A percentile compares a stretch with the other conserved stretches of the same genome.
Conservation (phyloP, 2,329 filamentous ascomycete species). For the Lasiodiplodia citricola region DNA sequence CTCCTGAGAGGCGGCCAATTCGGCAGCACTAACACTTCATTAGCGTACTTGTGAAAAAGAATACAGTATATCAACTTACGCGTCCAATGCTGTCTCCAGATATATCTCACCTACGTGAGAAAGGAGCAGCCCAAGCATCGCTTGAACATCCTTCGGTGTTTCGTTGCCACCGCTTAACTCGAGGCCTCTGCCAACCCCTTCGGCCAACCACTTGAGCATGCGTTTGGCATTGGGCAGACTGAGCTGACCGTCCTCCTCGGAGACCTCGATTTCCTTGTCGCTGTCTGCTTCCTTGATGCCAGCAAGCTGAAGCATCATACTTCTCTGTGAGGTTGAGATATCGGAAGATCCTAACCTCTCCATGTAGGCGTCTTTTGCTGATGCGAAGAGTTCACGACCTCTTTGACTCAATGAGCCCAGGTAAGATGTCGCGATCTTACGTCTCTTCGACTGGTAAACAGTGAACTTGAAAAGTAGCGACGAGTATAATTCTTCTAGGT, state of each 20-base stretch:
- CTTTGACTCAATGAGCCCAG: conserved; percentile 91
- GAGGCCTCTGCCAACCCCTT: conserved; percentile 87
- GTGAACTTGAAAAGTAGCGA: conserved; percentile 96
- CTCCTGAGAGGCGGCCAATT: conserved; percentile 78
- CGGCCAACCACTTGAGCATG: conserved; percentile 97
- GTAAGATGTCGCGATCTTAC: conserved; percentile 88
- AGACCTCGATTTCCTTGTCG: conserved; percentile 86
- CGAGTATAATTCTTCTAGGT: conserved; percentile 81
- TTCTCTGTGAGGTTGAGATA: conserved; percentile 83
- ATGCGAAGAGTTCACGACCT: conserved; percentile 84
- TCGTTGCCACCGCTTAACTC: conserved; percentile 88
- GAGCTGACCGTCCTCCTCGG: conserved; percentile 84
- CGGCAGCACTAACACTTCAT: conserved; percentile 50
- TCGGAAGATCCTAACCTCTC: conserved; percentile 88
- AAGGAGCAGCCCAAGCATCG: conserved; percentile 81
- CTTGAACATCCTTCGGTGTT: conserved; percentile 90
- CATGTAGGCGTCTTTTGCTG: conserved; percentile 89
- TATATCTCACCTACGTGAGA: conserved; percentile 87
- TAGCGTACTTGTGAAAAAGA: not conserved
- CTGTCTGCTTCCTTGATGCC: conserved; percentile 76
- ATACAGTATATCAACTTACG: conserved; percentile 42
- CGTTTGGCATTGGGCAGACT: conserved; percentile 89
- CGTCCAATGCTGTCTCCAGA: conserved; percentile 68
- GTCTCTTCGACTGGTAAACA: conserved; percentile 78
- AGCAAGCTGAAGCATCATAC: conserved; percentile 87